A percentile compares a stretch with the other conserved stretches of the same genome.
These are phyloP conservation scores for Cryptococcus neoformans DNA, from an alignment of 1,284 basidiomycete genomes.

Conservation along the genomic window DNA sequence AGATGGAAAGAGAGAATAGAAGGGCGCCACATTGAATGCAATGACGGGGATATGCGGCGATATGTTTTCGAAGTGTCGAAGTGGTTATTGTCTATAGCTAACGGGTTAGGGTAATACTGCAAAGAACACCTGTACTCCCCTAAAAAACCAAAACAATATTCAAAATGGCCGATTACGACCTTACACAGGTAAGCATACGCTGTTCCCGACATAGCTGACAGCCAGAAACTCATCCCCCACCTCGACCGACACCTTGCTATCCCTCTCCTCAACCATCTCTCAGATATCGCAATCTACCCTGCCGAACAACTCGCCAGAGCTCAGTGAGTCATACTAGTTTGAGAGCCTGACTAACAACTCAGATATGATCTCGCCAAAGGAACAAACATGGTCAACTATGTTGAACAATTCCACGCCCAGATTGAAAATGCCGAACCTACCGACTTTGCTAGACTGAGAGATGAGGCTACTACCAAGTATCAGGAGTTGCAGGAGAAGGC, in stretches of 20 bases:
- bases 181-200: conserved; percentile 56
- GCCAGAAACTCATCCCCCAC: conserved; percentile 83
- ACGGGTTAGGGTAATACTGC: no score
- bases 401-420: conserved; percentile 72
- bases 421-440: conserved; percentile 50
- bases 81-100: no score
- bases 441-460: conserved; percentile 76
- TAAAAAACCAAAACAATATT: not conserved
- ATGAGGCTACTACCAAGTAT: conserved; percentile 77
- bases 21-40: no score
- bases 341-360: not conserved
- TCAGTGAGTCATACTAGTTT: conserved; percentile 34
- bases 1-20: no score
- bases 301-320: conserved; percentile 44
- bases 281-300: conserved; percentile 50
- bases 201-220: conserved; percentile 8
- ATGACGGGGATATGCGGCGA: no score
- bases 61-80: no score
- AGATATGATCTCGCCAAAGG: conserved; percentile 92
- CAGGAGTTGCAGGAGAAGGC: conserved; percentile 83
- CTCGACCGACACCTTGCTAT: conserved; percentile 93
- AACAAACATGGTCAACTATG: conserved; percentile 95
- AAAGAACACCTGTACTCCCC: no score
- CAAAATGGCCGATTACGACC: conserved; percentile 78
- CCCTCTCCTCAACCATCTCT: conserved; percentile 84